These are phyloP conservation scores for Pythium grandisporangium DNA, from an alignment of 352 stramenopile species.

Conservation along the genomic window DNA sequence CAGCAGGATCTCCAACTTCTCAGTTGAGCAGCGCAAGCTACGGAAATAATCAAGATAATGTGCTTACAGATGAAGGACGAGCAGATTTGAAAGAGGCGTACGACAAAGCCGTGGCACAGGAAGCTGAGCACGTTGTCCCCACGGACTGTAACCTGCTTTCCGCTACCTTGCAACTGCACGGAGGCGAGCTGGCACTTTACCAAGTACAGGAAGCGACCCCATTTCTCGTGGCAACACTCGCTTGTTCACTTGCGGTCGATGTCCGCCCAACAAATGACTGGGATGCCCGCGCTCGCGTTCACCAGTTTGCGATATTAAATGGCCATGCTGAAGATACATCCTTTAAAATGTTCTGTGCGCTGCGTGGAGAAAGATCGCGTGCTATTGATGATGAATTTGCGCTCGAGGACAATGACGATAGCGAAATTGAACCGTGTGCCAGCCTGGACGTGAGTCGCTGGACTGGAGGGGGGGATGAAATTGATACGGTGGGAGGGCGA, in stretches of 20 bases:
- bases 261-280: constrained; percentile 61
- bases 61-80: constrained; percentile 55
- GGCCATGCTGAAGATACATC: constrained; percentile 22
- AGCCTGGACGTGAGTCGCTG: constrained; percentile 29
- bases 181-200: constrained; percentile 43
- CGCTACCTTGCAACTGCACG: constrained; percentile 49
- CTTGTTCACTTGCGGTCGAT: constrained; percentile 45
- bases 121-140: constrained; percentile 30
- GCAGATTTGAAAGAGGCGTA: constrained; percentile 67
- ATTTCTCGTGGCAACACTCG: constrained; percentile 35
- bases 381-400: too few species aligned
- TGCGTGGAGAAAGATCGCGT: too few species aligned
- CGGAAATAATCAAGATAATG: constrained; percentile 14
- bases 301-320: constrained; percentile 67
- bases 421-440: constrained; percentile 20
- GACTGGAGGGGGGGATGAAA: not conserved
- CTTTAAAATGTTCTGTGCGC: constrained; percentile 58
- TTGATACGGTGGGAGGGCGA: constrained; percentile 9
- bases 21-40: not conserved
- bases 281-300: constrained; percentile 44
- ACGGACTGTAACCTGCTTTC: constrained; percentile 60
- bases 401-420: not conserved
- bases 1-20: constrained; percentile 1
- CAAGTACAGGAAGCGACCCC: constrained; percentile 31
- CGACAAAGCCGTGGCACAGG: constrained; percentile 53